Evolutionary conservation across 2,329 filamentous ascomycete genomes (phyloP).

Genomic region (Albophoma yamanashiensis): DNA sequence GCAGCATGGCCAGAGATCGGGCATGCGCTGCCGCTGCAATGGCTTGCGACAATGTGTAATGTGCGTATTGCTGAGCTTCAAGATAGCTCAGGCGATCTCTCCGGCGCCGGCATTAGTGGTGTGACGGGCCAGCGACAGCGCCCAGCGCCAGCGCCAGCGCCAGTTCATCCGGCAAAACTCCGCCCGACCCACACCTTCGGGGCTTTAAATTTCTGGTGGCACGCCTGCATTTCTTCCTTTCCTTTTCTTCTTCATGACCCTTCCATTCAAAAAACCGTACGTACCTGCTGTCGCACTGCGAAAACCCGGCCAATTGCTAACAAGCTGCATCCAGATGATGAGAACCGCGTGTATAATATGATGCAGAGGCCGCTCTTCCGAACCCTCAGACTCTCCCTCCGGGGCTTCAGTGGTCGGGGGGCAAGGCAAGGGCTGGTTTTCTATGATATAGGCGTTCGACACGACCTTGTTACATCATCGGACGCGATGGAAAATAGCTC

Average conservation of each 20-base stretch:
- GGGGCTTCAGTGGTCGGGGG: conserved; percentile 82
- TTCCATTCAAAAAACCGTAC: conserved; percentile 98
- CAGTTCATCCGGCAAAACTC: conserved; percentile 16
- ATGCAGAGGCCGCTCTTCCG: conserved; percentile 56
- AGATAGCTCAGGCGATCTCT: neutral
- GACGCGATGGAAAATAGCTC: conserved; percentile 96
- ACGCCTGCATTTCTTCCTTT: conserved; percentile 28
- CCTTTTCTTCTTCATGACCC: conserved; percentile 64
- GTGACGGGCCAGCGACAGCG: neutral
- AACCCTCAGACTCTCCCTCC: conserved; percentile 71
- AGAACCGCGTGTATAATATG: conserved; percentile 97
- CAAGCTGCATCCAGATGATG: conserved; percentile 67
- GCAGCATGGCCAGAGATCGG: conserved; percentile 10
- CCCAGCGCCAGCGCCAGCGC: neutral
- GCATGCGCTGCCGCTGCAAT: neutral
- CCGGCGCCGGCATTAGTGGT: neutral
- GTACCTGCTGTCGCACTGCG: conserved; percentile 26
- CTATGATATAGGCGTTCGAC: conserved; percentile 99
- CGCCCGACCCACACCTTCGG: conserved; percentile 10
- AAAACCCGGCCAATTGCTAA: conserved; percentile 17
- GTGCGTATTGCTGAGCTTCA: neutral
- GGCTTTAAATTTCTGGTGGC: conserved; percentile 21
- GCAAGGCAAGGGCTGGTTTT: conserved; percentile 48
- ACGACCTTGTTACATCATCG: conserved; percentile 95
- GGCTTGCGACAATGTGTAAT: neutral